phyloP scores from a whole-genome alignment of 495 filamentous ascomycete genomes.

The Aspergillus sparsus region DNA sequence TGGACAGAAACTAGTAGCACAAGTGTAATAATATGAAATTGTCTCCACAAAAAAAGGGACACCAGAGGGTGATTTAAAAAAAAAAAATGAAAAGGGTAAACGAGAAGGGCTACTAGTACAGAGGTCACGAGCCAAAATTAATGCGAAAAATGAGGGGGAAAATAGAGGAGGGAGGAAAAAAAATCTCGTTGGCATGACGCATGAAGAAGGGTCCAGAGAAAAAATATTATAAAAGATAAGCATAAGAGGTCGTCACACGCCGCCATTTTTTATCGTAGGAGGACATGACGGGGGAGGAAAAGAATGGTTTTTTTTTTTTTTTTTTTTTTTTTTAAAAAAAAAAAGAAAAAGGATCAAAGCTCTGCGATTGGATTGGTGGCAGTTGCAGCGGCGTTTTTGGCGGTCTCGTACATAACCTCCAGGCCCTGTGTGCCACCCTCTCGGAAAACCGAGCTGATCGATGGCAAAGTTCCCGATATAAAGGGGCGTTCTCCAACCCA shows the following conservation, averaged over 20 bases:
- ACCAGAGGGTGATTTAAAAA: constrained; percentile 2
- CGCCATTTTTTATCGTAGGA: background rate
- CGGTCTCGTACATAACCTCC: constrained; percentile 46
- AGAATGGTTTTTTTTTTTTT: too few relatives aligned
- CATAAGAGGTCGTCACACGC: background rate
- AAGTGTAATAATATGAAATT: constrained; percentile 13
- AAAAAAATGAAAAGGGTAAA: constrained; percentile 1
- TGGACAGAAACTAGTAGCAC: constrained; percentile 10
- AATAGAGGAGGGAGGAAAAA: constrained; percentile 6
- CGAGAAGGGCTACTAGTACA: background rate
- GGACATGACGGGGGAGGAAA: background rate
- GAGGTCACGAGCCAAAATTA: too few relatives aligned
- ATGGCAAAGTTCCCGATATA: constrained; percentile 37
- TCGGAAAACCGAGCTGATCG: constrained; percentile 41
- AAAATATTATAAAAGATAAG: background rate
- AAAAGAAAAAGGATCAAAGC: constrained; percentile 29
- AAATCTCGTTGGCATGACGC: constrained; percentile 11
- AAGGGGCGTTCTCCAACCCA: constrained; percentile 70
- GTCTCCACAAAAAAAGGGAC: background rate
- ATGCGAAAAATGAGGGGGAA: constrained; percentile 9
- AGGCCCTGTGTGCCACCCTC: constrained; percentile 38
- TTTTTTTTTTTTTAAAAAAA: too few relatives aligned
- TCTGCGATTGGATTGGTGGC: constrained; percentile 39
- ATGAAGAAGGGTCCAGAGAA: constrained; percentile 3
- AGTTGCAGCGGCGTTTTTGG: constrained; percentile 41